Evolutionary conservation across 768 basidiomycete genomes (phyloP), one percentile per base, ranked within the genome.

Genomic region (Collybia nuda): DNA sequence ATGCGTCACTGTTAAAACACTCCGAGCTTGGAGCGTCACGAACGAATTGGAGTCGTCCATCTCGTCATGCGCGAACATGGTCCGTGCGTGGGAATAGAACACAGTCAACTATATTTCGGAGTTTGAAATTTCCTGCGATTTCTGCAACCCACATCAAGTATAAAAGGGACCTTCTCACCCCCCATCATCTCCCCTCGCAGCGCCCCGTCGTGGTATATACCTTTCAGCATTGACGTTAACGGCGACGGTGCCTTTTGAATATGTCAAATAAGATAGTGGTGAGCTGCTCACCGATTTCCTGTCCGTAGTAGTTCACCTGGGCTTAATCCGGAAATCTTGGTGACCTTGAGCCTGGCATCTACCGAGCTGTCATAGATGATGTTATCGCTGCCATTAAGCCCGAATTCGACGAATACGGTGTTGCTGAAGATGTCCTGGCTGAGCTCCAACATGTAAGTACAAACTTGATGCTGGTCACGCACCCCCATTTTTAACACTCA

Each of bases 251-350:
- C 32, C 50, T 62, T 19, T 3, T 59, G 64, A 61, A 61, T 47
- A 96, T 95, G 93, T 94, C 93, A 54, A 96, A 96, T 87, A 95
- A 95, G 80, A 92, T 93, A 78, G 93, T 96, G 85, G 93, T 94
- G 82, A 90, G 90, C 87, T 84, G 75, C 79, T 82, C 84, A 80
- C 80, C 75, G 71, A 77, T 71, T 72, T 71, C 70, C 61, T 71
- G 69, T 73, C 67, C 67, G 72, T 78, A 75, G 78, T 81, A 81
- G 78, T 75, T 66, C 71, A 67, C 56, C 60, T 71, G 74, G 76
- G 73, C 70, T 78, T 77, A 79, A 83, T 74, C 68, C 71, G 67
- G 62, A 70, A 71, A 66, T 64, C 56, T 62, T 66, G 47, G 63
- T 64, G 56, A 64, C 72, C 69, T 79, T 82, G 85, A 95, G 93